Base-by-base conservation (phyloP, 805 yeast genomes). In the Lachancea fermentati region DNA sequence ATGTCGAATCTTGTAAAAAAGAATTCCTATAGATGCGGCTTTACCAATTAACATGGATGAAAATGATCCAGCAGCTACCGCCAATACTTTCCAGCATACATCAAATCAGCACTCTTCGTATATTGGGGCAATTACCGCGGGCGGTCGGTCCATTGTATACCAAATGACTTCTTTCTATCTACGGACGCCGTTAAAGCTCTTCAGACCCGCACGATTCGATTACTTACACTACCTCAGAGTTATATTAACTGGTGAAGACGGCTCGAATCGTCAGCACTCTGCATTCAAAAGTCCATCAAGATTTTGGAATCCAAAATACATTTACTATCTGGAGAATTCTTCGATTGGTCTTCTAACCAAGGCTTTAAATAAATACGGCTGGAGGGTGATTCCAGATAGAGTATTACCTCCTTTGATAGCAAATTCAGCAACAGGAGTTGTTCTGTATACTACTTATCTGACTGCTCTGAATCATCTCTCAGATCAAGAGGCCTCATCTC, bases 201-300 rank as follows among this genome's bases (percentile, higher is more conserved):
- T 91, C 60, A 69, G 95, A 26, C 97, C 97, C 1, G 80, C 95
- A 3, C 66, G 97, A 30, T 85, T 91, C 45, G 97, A 91, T 59
- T 87, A 85, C 53, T 66, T 86, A 56, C 85, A 85, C 5, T 75
- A 79, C 40, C 76, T 82, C 1, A 63, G 88, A 37, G 75, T 75
- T 5, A 54, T 68, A 19, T 76, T 75, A 26, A 46, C 57, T 4
- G 54, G 53, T 24, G 57, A 49, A 16, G 30, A 19, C 13, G 35
- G 17, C 12, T 12, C 34, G 9, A 29, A 15, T 18, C 34, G 18
- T 17, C 31, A 15, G 22, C 22, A 30, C 24, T 29, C 14, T 9
- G 19, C 36, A 13, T 32, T 26, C 13, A 29, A 33, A 18, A 31
- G 32, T 19, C 30, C 22, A 19, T 22, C 36, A 12, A 36, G 34